Evolutionary conservation across 345 rosid genomes (phyloP), one percentile per base, ranked within the genome.

Genomic region (Hevea brasiliensis): DNA sequence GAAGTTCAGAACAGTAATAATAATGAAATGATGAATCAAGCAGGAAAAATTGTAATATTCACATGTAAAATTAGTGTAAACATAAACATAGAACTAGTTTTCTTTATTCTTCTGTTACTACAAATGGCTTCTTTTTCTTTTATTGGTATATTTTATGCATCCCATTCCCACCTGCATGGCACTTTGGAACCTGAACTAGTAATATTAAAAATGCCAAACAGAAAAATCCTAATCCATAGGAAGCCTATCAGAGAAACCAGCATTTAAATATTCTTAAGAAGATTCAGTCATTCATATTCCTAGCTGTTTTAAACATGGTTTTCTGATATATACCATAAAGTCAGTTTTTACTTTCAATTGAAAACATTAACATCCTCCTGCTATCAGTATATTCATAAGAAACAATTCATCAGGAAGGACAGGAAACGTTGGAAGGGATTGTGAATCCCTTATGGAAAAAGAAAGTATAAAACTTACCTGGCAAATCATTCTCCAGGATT

Each of bases 401-500:
- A 26, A 27, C 13, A 59, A 2, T 27, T 4, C 20, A 26, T 27
- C 62, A 29, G 63, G 26, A 21, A 66, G 57, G 42, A 65, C 32
- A 50, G 11, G 14, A 47, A 35, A 67, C 70, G 17, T 7, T 27
- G 12, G 8, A 66, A 26, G 56, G 7, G 21, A 26, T 47, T 66
- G 41, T 20, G 40, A 66, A 24, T 48, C 10, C 12, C 70, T 48
- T 9, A 5, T 24, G 35, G 26, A 76, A 62, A 51, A 35, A n/a
- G 12, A 70, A 64, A 35, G 61, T 27, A 29, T 40, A 32, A 68
- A 51, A 75, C 72, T 45, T 60, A 90, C 98, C 97, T 48, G 98
- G 97, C 87, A 94, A 85, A 83, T 92, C 95, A 67, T 90, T 86
- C 83, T 88, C 91, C 67, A 92, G 87, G 63, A 85, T 89, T 82